Conservation (phyloP, 2,329 filamentous ascomycete genomes). For the Arthrobotrys musiformis region DNA sequence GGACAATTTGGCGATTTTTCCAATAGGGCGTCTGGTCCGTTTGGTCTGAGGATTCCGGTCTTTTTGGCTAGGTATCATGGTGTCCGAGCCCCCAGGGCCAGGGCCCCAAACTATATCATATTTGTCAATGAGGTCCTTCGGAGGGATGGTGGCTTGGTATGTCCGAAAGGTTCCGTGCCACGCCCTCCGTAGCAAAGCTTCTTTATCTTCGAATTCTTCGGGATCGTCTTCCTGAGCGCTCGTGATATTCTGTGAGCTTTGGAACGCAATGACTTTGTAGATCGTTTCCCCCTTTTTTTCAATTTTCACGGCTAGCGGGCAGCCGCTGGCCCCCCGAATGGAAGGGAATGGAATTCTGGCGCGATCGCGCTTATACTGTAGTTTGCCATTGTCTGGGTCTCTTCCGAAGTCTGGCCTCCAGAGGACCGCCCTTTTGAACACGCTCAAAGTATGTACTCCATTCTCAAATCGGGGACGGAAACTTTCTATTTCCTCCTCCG, state of each 20-base stretch:
- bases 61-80: not conserved
- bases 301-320: conserved; percentile 21
- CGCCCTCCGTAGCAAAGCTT: not conserved
- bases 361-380: not conserved
- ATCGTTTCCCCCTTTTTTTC: not conserved
- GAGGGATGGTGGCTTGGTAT: conserved; percentile 27
- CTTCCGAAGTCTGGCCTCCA: conserved; percentile 35
- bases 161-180: conserved; percentile 10
- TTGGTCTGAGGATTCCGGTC: too few relatives aligned
- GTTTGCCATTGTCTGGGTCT: not conserved
- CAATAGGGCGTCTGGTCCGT: too few relatives aligned
- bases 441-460: not conserved
- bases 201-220: not conserved
- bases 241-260: conserved; percentile 3
- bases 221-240: not conserved
- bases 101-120: conserved; percentile 29
- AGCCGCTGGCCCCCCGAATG: conserved; percentile 31
- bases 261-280: conserved; percentile 38
- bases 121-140: not conserved
- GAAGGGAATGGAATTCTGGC: not conserved
- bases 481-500: not conserved
- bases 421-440: conserved; percentile 32
- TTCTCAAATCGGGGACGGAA: not conserved
- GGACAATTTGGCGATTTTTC: too few relatives aligned
- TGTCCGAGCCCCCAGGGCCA: not conserved